phyloP scores from a whole-genome alignment of 805 yeast species.

The Candida broadrunensis region DNA sequence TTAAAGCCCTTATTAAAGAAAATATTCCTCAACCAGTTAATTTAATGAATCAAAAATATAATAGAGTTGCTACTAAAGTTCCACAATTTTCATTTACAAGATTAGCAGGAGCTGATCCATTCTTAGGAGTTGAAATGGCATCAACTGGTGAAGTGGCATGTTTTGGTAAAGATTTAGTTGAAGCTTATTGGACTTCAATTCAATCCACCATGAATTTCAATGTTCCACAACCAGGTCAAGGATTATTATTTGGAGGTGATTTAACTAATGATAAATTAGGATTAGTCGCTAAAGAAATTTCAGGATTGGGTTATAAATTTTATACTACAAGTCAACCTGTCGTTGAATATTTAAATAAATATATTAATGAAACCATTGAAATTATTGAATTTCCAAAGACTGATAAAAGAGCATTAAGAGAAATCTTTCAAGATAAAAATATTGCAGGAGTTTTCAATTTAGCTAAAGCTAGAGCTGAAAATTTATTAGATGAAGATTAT shows the following conservation, averaged over 20 bases:
- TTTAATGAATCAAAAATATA: constrained; percentile 67
- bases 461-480: constrained; percentile 86
- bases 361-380: constrained; percentile 47
- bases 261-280: constrained; percentile 67
- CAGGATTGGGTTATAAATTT: constrained; percentile 75
- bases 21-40: constrained; percentile 77
- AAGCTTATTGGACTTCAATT: constrained; percentile 97
- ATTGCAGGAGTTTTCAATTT: constrained; percentile 88
- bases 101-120: constrained; percentile 99
- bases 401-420: constrained; percentile 90
- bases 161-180: constrained; percentile 79
- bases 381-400: constrained; percentile 88
- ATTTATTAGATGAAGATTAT: constrained; percentile 82
- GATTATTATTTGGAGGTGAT: constrained; percentile 94
- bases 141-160: constrained; percentile 99
- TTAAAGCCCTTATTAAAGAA: constrained; percentile 75
- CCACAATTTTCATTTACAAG: constrained; percentile 99
- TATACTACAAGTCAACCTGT: constrained; percentile 75
- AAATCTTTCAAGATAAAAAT: constrained; percentile 83
- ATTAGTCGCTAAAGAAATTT: constrained; percentile 64
- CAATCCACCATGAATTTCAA: constrained; percentile 97
- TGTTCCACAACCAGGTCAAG: constrained; percentile 86
- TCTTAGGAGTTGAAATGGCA: constrained; percentile 98
- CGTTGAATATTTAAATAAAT: constrained; percentile 60
- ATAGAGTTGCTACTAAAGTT: constrained; percentile 75